Percentiles rank a stretch among this genome's conserved stretches.
Evolutionary conservation across 2,329 filamentous ascomycete genomes (phyloP).

Genomic region (Neophaeococcomyces mojaviensis): DNA sequence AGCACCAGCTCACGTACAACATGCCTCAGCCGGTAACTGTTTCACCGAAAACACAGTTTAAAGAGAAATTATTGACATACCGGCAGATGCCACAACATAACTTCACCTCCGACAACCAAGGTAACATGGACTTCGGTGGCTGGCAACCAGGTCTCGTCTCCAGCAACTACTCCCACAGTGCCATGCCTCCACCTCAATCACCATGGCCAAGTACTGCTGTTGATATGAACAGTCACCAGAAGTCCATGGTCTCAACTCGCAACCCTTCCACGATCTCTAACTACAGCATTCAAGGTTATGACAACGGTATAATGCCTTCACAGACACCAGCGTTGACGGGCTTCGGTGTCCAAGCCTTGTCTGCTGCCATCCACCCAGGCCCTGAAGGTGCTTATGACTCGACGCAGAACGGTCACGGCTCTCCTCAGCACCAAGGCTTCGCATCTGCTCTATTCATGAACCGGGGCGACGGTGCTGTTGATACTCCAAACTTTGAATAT

Average conservation of each 20-base stretch:
- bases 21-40: too few species aligned
- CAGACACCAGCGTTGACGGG: background rate
- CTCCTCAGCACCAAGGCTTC: too few species aligned
- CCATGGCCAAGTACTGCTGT: too few species aligned
- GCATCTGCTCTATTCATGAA: background rate
- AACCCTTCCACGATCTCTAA: background rate
- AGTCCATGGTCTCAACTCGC: background rate
- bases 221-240: too few species aligned
- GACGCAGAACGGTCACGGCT: too few species aligned
- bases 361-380: background rate
- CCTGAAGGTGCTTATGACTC: background rate
- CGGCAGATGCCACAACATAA: background rate
- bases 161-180: too few species aligned
- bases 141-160: background rate
- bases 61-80: background rate
- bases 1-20: background rate
- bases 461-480: conserved; percentile 16
- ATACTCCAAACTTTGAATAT: background rate
- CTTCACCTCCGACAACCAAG: background rate
- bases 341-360: background rate
- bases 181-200: too few species aligned
- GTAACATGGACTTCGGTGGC: background rate
- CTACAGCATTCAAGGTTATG: background rate
- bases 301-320: background rate
- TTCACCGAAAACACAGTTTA: too few species aligned